phyloP scores from a whole-genome alignment of 768 basidiomycete species.

The Phallus indusiatus region DNA sequence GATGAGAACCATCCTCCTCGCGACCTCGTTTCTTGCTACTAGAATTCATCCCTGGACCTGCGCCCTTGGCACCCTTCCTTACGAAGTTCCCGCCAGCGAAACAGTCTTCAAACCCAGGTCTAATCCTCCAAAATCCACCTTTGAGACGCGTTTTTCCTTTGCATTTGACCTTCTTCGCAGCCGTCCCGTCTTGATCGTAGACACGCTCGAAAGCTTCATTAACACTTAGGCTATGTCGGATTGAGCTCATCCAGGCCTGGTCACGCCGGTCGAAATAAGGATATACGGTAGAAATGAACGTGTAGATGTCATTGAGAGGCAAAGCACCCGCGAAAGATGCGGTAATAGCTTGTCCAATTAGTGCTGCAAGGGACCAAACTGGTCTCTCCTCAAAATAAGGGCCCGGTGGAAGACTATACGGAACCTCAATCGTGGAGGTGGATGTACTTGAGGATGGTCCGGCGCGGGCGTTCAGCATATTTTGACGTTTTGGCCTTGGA shows the following conservation, averaged over 20 bases:
- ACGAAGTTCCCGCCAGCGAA: conserved; percentile 69
- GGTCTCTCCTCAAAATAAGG: conserved; percentile 78
- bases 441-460: neutral
- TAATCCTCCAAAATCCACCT: conserved; percentile 80
- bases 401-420: conserved; percentile 73
- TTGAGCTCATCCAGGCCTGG: conserved; percentile 96
- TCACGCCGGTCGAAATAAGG: conserved; percentile 91
- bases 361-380: conserved; percentile 83
- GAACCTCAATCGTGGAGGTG: conserved; percentile 28
- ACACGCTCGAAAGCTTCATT: conserved; percentile 82
- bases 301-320: conserved; percentile 92
- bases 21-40: conserved; percentile 19
- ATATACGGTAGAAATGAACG: conserved; percentile 90
- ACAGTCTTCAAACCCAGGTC: conserved; percentile 67
- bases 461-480: neutral
- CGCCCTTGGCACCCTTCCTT: conserved; percentile 42
- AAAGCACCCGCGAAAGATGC: conserved; percentile 76
- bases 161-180: conserved; percentile 26
- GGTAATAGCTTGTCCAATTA: conserved; percentile 91
- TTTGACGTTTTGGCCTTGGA: neutral
- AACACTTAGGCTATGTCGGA: conserved; percentile 92
- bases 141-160: conserved; percentile 66
- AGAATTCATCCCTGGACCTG: conserved; percentile 31
- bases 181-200: neutral
- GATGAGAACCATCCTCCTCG: conserved; percentile 23